phyloP scores from a whole-genome alignment of 441 rosid species.

The Erodium chrysanthum region DNA sequence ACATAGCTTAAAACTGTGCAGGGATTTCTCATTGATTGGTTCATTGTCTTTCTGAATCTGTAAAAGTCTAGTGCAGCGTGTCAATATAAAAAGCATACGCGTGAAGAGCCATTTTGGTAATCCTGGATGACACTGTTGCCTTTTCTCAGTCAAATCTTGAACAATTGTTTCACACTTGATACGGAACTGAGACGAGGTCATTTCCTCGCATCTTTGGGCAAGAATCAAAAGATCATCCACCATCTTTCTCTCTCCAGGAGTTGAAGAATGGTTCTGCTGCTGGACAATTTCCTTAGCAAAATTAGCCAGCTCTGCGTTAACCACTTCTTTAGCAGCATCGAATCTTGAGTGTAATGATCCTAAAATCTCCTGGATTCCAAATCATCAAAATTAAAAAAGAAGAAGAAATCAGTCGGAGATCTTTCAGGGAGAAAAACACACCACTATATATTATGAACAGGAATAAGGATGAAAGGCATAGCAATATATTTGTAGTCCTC shows the following conservation, averaged over 20 bases:
- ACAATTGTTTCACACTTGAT: conserved; percentile 57
- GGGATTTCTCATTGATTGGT: conserved; percentile 56
- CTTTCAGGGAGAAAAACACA: not conserved
- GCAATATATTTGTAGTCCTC: not conserved
- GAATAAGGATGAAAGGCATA: not conserved
- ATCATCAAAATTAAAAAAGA: conserved; percentile 12
- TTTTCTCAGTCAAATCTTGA: conserved; percentile 56
- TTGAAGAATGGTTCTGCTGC: conserved; percentile 43
- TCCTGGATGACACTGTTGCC: conserved; percentile 58
- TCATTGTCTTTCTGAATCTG: conserved; percentile 65
- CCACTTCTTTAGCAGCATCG: conserved; percentile 63
- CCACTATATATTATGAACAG: not conserved
- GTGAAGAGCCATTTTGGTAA: conserved; percentile 59
- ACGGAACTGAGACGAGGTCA: conserved; percentile 56
- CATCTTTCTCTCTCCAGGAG: conserved; percentile 44
- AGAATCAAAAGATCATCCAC: conserved; percentile 47
- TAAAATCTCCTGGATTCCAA: conserved; percentile 48
- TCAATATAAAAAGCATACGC: conserved; percentile 75
- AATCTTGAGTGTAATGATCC: conserved; percentile 60
- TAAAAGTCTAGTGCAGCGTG: conserved; percentile 72
- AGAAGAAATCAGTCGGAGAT: not conserved
- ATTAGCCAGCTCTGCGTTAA: conserved; percentile 44
- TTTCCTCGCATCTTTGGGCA: conserved; percentile 49
- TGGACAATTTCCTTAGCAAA: conserved; percentile 47
- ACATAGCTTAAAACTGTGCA: conserved; percentile 57